Evolutionary conservation across 164 flowering plant species (phyloP).

Genomic region (Stephania cephalantha): DNA sequence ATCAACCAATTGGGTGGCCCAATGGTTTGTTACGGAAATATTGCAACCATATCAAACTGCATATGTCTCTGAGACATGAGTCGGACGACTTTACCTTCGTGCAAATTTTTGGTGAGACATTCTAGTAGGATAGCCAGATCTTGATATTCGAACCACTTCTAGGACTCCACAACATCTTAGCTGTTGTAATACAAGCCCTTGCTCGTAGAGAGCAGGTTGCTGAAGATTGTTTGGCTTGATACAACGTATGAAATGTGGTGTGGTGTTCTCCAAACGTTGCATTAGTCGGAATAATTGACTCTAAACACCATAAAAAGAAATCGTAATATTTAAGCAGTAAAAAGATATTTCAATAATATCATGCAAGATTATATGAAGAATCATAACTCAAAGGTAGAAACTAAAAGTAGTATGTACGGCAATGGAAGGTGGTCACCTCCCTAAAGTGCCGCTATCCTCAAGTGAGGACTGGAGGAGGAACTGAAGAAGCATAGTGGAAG

Average conservation of each 20-base stretch:
- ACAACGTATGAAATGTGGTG: slow-evolving; percentile 98
- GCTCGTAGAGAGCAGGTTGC: slow-evolving; percentile 78
- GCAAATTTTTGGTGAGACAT: slow-evolving; percentile 98
- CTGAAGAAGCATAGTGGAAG: no score
- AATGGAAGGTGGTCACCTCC: no score
- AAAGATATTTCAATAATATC: background rate
- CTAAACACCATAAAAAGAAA: slow-evolving; percentile 27
- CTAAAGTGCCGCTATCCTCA: no score
- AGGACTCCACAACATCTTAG: slow-evolving; percentile 95
- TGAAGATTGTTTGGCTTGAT: slow-evolving; percentile 85
- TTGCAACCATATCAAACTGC: background rate
- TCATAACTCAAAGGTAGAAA: no score
- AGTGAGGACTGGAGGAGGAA: no score
- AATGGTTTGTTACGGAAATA: background rate
- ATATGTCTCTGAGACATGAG: background rate
- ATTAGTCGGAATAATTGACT: slow-evolving; percentile 88
- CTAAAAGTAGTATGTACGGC: no score
- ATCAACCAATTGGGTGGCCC: no score
- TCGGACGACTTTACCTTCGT: slow-evolving; percentile 48
- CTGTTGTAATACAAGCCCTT: slow-evolving; percentile 87
- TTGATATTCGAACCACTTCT: slow-evolving; percentile 94
- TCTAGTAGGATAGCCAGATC: slow-evolving; percentile 95
- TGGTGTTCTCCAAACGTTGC: slow-evolving; percentile 87
- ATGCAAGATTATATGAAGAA: no score
- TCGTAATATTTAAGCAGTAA: background rate